phyloP scores from a whole-genome alignment of 345 rosid genomes.

The Rhodamnia rubescens region DNA sequence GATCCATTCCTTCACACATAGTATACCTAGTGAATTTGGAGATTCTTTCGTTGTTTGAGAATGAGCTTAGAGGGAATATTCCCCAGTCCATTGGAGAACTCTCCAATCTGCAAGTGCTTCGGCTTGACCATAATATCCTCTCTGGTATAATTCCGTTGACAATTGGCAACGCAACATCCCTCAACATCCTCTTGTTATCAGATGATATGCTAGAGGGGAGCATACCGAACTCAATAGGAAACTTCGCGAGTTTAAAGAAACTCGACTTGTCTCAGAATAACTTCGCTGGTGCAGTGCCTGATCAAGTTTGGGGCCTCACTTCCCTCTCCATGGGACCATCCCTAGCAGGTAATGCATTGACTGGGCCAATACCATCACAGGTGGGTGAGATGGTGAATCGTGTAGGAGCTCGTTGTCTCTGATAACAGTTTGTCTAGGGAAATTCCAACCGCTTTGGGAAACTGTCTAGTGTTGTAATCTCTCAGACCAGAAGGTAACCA shows the following conservation, averaged over 20 bases:
- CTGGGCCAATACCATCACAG: background rate
- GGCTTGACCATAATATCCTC: background rate
- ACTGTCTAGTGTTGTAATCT: background rate
- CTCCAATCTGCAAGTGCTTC: background rate
- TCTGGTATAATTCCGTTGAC: slow-evolving; percentile 1
- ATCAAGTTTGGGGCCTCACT: background rate
- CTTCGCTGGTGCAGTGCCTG: background rate
- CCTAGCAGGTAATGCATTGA: background rate
- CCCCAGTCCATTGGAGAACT: background rate
- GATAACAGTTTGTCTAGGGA: background rate
- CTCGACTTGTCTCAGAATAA: background rate
- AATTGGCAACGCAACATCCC: background rate
- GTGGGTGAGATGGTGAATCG: background rate
- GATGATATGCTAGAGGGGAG: background rate
- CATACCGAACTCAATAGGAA: background rate
- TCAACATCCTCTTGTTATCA: background rate
- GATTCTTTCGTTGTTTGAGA: background rate
- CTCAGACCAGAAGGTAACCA: background rate
- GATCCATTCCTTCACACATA: background rate
- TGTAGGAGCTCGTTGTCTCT: background rate
- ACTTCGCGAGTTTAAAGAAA: background rate
- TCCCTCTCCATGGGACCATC: background rate
- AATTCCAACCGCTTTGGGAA: background rate
- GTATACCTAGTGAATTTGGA: slow-evolving; percentile 4
- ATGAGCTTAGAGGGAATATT: background rate